phyloP scores from a whole-genome alignment of 257 asterid genomes.

The Capsicum baccatum region DNA sequence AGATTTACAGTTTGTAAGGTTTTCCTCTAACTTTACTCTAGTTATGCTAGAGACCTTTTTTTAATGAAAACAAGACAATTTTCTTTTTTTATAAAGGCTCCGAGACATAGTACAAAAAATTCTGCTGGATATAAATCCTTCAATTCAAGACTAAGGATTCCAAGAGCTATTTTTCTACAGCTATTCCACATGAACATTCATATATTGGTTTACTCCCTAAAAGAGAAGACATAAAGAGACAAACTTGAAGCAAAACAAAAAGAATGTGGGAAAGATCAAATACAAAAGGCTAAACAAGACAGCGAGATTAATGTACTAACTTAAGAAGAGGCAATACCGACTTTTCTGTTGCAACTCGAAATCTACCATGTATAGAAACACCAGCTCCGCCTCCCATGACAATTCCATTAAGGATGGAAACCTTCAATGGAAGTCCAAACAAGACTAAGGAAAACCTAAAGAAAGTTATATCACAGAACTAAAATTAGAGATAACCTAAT shows the following conservation, averaged over 20 bases:
- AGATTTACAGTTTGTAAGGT: neutral
- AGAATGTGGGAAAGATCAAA: slow-evolving; percentile 11
- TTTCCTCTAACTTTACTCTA: neutral
- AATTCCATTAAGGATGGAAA: slow-evolving; percentile 89
- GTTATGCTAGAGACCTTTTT: neutral
- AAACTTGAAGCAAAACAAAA: neutral
- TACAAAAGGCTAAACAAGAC: neutral
- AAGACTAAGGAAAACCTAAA: neutral
- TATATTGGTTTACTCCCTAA: neutral
- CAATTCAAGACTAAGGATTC: neutral
- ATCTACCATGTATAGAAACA: slow-evolving; percentile 84
- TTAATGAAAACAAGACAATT: neutral
- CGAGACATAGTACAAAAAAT: neutral
- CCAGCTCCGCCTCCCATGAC: slow-evolving; percentile 99
- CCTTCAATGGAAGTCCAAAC: slow-evolving; percentile 47
- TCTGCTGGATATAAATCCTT: neutral
- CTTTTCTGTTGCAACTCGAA: slow-evolving; percentile 87
- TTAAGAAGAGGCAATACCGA: slow-evolving; percentile 52
- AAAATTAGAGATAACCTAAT: slow-evolving; percentile 19
- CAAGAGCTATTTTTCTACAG: neutral
- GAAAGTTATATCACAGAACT: neutral
- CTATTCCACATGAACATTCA: slow-evolving; percentile 1
- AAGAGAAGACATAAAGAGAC: neutral
- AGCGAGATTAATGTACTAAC: neutral
- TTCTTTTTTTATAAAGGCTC: neutral